phyloP scores from a whole-genome alignment of 2,329 filamentous ascomycete species.

The Scytalidium lignicola region DNA sequence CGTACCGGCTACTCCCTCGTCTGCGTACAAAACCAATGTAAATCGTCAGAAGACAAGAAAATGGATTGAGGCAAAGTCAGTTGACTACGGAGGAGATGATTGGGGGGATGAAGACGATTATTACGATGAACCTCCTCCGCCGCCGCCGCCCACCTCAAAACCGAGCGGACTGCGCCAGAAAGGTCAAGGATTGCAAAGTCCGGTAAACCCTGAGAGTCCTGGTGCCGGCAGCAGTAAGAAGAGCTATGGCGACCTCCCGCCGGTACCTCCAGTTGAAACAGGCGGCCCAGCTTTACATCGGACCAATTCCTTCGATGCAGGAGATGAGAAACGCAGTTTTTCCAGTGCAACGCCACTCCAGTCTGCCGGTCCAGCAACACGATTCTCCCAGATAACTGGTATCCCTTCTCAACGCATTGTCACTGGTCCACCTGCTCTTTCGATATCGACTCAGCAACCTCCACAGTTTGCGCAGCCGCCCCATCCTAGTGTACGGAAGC shows the following conservation, averaged over 20 bases:
- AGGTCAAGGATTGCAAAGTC: constrained; percentile 25
- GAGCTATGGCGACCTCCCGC: constrained; percentile 26
- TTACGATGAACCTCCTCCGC: constrained; percentile 39
- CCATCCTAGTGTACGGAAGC: constrained; percentile 15
- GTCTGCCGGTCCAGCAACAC: constrained; percentile 18
- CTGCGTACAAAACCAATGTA: constrained; percentile 72
- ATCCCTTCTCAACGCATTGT: constrained; percentile 14
- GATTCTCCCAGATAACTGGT: constrained; percentile 25
- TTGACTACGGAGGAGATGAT: constrained; percentile 87
- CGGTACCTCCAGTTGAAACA: constrained; percentile 10
- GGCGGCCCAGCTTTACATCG: constrained; percentile 15
- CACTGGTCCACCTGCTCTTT: constrained; percentile 19
- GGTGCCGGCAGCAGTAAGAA: constrained; percentile 15
- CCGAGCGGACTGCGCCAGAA: constrained; percentile 39
- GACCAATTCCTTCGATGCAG: constrained; percentile 47
- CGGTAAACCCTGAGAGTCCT: constrained; percentile 8
- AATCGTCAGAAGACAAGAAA: constrained; percentile 87
- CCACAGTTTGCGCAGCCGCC: constrained; percentile 4
- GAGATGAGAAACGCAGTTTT: constrained; percentile 48
- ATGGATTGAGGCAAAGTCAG: constrained; percentile 86
- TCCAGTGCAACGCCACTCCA: constrained; percentile 26
- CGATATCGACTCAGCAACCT: constrained; percentile 19
- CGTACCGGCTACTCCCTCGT: constrained; percentile 18
- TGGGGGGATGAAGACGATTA: constrained; percentile 76
- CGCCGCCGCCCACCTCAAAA: constrained; percentile 33